These are phyloP conservation scores for Piloderma croceum DNA, from an alignment of 768 basidiomycete species.

Conservation along the genomic window DNA sequence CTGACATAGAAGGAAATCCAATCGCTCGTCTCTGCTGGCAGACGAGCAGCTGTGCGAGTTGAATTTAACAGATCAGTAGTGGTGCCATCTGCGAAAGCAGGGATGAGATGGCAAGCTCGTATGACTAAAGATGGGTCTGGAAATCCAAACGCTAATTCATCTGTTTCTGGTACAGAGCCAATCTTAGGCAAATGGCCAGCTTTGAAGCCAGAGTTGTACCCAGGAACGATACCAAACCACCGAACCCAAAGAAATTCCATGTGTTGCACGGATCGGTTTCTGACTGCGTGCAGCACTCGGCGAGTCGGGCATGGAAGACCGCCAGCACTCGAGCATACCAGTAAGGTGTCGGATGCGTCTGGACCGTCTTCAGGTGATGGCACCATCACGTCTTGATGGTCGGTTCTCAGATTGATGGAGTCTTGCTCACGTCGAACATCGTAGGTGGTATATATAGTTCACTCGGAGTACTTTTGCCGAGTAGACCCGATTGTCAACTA, in stretches of 20 bases:
- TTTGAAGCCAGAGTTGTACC: slow-evolving; percentile 1
- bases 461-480: too few species aligned
- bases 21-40: slow-evolving; percentile 8
- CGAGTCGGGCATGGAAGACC: slow-evolving; percentile 24
- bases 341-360: slow-evolving; percentile 21
- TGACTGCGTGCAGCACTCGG: slow-evolving; percentile 2
- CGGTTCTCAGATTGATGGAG: slow-evolving; percentile 9
- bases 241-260: slow-evolving; percentile 32
- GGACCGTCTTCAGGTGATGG: slow-evolving; percentile 8
- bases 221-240: slow-evolving; percentile 22
- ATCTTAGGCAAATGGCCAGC: slow-evolving; percentile 12
- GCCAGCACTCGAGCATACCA: slow-evolving; percentile 27
- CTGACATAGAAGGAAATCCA: slow-evolving; percentile 22
- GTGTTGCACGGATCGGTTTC: not conserved
- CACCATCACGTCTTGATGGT: slow-evolving; percentile 19
- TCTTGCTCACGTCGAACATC: slow-evolving; percentile 22
- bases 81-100: slow-evolving; percentile 22
- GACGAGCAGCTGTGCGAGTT: slow-evolving; percentile 4
- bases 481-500: too few species aligned
- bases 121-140: slow-evolving; percentile 29
- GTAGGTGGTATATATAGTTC: slow-evolving; percentile 26
- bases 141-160: slow-evolving; percentile 28
- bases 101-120: slow-evolving; percentile 28
- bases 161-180: slow-evolving; percentile 15
- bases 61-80: slow-evolving; percentile 2